phyloP scores from a whole-genome alignment of 2,329 filamentous ascomycete species.

The Scortechinia acanthostroma region DNA sequence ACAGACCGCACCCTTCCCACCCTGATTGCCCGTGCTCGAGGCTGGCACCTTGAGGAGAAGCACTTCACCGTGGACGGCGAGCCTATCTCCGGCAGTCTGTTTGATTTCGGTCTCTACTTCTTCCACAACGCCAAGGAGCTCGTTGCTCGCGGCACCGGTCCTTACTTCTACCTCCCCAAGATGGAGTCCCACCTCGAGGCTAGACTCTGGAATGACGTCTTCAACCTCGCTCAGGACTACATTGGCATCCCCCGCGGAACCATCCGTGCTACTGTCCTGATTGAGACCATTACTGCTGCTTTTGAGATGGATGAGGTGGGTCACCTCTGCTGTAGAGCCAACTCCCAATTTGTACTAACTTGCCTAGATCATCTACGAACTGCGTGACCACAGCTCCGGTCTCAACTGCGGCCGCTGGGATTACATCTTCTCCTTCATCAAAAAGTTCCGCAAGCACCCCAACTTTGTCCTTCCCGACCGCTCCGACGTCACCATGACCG shows the following conservation, averaged over 20 bases:
- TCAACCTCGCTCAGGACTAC: conserved; percentile 92
- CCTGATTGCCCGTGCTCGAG: conserved; percentile 86
- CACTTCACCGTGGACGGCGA: conserved; percentile 93
- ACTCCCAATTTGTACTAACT: no score
- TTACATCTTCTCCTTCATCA: conserved; percentile 99
- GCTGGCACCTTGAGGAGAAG: conserved; percentile 98
- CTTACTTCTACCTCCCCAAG: conserved; percentile 97
- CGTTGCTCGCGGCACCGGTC: conserved; percentile 75
- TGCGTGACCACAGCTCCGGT: conserved; percentile 89
- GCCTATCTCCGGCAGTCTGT: conserved; percentile 83
- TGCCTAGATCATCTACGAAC: conserved; percentile 99
- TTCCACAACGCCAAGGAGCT: conserved; percentile 94
- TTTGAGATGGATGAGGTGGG: conserved; percentile 99
- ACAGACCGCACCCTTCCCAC: conserved; percentile 81
- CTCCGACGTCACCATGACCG: conserved; percentile 88
- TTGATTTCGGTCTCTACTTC: conserved; percentile 98
- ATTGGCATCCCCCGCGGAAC: conserved; percentile 83
- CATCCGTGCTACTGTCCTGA: conserved; percentile 88
- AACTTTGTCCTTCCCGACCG: conserved; percentile 91
- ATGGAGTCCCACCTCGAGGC: conserved; percentile 98
- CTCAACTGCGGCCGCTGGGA: conserved; percentile 99
- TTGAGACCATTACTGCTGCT: conserved; percentile 93
- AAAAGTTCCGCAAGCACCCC: conserved; percentile 94
- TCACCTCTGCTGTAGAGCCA: no score
- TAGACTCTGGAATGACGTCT: conserved; percentile 93